A percentile compares a stretch with the other conserved stretches of the same genome.
Conservation (phyloP, 2,329 filamentous ascomycete species). For the Dryadomyces sulphureus region DNA sequence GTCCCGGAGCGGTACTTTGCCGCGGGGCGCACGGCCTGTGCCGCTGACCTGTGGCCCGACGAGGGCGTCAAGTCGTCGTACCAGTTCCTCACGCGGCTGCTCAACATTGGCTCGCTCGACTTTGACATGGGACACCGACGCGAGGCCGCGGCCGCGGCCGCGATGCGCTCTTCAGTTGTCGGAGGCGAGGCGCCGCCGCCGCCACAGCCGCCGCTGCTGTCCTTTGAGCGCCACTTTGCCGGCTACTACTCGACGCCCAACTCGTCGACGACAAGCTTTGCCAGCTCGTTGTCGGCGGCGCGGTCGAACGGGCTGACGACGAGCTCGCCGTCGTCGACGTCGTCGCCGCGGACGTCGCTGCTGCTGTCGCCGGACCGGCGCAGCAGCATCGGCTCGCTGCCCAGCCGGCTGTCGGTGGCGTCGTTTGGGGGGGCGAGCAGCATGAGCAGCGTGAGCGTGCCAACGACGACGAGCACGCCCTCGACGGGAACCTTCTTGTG, state of each 20-base stretch:
- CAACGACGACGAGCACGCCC: no score
- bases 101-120: conserved; percentile 18
- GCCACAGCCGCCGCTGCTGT: conserved; percentile 1
- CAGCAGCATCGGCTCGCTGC: conserved; percentile 10
- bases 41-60: conserved; percentile 15
- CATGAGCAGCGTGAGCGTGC: not conserved
- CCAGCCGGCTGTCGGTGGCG: conserved; percentile 9
- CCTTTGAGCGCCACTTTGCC: conserved; percentile 2
- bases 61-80: conserved; percentile 17
- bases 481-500: conserved; percentile 2
- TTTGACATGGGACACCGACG: conserved; percentile 11
- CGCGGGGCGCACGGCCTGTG: conserved; percentile 14
- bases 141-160: not conserved
- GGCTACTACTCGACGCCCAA: conserved; percentile 11
- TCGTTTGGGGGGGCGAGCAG: conserved; percentile 2
- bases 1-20: conserved; percentile 16
- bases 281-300: conserved; percentile 8
- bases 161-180: not conserved
- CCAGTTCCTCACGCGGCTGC: conserved; percentile 15
- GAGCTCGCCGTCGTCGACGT: conserved; percentile 7
- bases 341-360: conserved; percentile 10
- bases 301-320: conserved; percentile 6
- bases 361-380: conserved; percentile 6
- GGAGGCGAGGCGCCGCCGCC: no score
- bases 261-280: conserved; percentile 11